Evolutionary conservation across 2,329 filamentous ascomycete species (phyloP), one percentile per base, ranked within the genome.

Genomic region (Fusarium concolor): DNA sequence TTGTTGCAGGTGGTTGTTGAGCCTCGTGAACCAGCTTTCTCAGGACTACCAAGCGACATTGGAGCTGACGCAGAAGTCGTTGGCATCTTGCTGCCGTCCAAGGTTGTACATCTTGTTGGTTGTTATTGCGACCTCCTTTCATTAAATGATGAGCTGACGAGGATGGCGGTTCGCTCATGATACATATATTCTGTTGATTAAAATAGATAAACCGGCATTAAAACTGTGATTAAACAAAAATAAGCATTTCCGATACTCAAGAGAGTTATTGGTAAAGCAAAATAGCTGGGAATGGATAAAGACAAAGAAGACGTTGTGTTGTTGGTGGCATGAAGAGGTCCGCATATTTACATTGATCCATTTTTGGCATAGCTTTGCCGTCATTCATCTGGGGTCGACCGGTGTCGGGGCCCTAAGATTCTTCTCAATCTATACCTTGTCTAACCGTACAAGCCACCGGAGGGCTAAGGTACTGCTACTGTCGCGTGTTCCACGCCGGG

Each of bases 1-100:
- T 53, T 31, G 39, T 37, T 20, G 57, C 44, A 18, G 47, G 18
- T n/a, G 55, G 51, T 12, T 57, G 53, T 15, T 45, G 59, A 20
- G 71, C 64, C 43, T 76, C 65, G 49, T 71, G 38, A 51, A 72
- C 70, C 11, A 81, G 73, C 42, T 77, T 80, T 35, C 79, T 78
- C 8, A 85, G 71, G 3, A 76, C 72, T n/a, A 75, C 69, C 24
- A 85, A 67, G 11, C 83, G 79, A 10, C 80, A 78, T 29, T 84
- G 78, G 1, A 86, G 71, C 33, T 84, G 83, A 5, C 83, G 81
- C 18, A 86, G 77, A 8, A 85, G 71, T 4, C 82, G 78, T 46
- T 82, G 79, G 43, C 83, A 86, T 56, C 82, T 76, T 49, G 81
- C 78, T 7, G 83, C 81, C 6, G 82, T 85, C 84, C 84, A 86